phyloP scores from a whole-genome alignment of 495 filamentous ascomycete species.

The Oleoguttula mirabilis region DNA sequence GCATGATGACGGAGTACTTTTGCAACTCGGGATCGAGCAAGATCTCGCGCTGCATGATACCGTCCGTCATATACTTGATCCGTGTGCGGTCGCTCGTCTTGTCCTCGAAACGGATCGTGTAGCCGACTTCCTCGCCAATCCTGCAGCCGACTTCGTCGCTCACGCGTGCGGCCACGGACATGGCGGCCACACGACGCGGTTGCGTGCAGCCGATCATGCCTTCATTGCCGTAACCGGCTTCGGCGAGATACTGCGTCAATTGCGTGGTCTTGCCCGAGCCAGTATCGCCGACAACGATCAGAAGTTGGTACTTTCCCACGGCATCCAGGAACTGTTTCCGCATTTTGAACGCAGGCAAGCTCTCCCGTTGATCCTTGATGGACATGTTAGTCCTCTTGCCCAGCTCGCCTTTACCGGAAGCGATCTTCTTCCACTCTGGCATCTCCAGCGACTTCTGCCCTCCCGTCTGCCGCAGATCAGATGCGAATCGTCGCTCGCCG shows the following conservation, averaged over 20 bases:
- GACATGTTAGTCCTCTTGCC: constrained; percentile 82
- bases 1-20: constrained; percentile 91
- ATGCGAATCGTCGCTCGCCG: constrained; percentile 73
- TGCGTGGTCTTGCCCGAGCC: constrained; percentile 97
- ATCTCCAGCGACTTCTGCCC: constrained; percentile 49
- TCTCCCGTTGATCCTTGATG: constrained; percentile 91
- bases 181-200: constrained; percentile 89
- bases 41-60: constrained; percentile 93
- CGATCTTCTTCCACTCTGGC: constrained; percentile 86
- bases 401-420: constrained; percentile 69
- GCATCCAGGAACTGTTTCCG: constrained; percentile 79
- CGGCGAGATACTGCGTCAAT: constrained; percentile 85
- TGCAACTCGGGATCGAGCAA: constrained; percentile 77
- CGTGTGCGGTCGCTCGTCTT: constrained; percentile 76
- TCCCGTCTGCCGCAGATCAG: constrained; percentile 55
- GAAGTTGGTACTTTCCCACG: constrained; percentile 71
- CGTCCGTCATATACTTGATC: constrained; percentile 99
- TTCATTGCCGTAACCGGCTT: constrained; percentile 76
- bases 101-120: constrained; percentile 97
- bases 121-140: constrained; percentile 87
- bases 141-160: constrained; percentile 90
- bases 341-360: constrained; percentile 82
- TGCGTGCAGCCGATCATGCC: constrained; percentile 97
- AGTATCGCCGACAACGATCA: constrained; percentile 96
- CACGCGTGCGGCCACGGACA: constrained; percentile 94